phyloP scores from a whole-genome alignment of 768 basidiomycete species.

The Suillus brevipes region DNA sequence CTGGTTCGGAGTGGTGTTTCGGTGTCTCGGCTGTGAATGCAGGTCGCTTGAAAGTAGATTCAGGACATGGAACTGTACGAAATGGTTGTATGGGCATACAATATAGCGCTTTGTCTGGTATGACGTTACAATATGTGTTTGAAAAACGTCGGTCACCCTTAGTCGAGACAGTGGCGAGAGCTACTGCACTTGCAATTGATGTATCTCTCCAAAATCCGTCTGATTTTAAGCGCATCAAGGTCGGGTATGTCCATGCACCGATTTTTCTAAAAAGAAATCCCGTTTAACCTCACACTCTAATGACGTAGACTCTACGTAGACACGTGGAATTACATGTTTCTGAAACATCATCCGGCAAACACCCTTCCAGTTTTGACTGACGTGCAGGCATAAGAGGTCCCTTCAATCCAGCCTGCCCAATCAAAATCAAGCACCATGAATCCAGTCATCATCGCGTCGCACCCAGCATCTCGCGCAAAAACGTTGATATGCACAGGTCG shows the following conservation, averaged over 20 bases:
- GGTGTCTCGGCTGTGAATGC: background rate
- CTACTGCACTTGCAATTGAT: background rate
- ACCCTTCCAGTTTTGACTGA: no score
- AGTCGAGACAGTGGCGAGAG: background rate
- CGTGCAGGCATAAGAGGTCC: no score
- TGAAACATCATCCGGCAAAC: no score
- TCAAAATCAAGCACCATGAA: conserved; percentile 10
- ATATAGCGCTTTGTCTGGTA: background rate
- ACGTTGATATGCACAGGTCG: conserved; percentile 4
- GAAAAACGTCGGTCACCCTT: background rate
- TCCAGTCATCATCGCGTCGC: background rate
- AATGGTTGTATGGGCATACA: background rate
- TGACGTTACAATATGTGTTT: background rate
- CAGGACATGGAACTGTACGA: background rate
- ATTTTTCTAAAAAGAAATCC: background rate
- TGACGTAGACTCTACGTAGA: background rate
- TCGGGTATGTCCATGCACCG: background rate
- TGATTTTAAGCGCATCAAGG: background rate
- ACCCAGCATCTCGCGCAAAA: background rate
- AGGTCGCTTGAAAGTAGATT: background rate
- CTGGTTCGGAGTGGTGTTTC: background rate
- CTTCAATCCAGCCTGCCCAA: background rate
- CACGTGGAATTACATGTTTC: background rate
- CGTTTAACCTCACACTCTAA: background rate
- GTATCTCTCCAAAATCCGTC: background rate